A percentile compares a stretch with the other conserved stretches of the same genome.
phyloP scores from a whole-genome alignment of 257 asterid genomes.

The Knoxia roxburghii region DNA sequence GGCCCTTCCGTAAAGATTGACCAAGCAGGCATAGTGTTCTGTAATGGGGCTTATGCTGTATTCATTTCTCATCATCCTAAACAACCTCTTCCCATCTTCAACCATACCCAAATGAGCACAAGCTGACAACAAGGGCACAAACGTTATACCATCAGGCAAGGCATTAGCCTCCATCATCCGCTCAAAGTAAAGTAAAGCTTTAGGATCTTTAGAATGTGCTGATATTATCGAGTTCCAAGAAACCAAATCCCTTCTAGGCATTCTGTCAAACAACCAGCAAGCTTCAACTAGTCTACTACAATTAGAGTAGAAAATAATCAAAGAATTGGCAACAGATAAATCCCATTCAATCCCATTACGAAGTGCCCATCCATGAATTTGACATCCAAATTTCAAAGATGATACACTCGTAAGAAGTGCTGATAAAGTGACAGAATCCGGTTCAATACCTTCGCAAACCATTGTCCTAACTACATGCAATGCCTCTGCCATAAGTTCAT shows the following conservation, averaged over 20 bases:
- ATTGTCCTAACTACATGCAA: constrained; percentile 32
- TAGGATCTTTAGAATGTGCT: constrained; percentile 49
- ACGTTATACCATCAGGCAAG: constrained; percentile 55
- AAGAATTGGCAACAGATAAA: constrained; percentile 48
- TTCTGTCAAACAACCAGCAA: constrained; percentile 47
- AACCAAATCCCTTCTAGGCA: constrained; percentile 55
- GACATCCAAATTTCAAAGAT: constrained; percentile 29
- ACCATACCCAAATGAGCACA: constrained; percentile 65
- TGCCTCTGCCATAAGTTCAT: constrained; percentile 51
- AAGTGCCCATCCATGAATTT: constrained; percentile 69
- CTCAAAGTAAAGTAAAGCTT: constrained; percentile 54
- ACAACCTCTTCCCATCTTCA: constrained; percentile 57
- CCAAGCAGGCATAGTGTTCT: constrained; percentile 87
- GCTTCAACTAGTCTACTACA: constrained; percentile 22
- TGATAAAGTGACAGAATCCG: constrained; percentile 55
- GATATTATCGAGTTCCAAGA: constrained; percentile 87
- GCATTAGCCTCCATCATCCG: constrained; percentile 31
- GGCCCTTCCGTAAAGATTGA: constrained; percentile 66
- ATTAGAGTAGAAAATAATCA: constrained; percentile 57
- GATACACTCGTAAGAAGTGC: constrained; percentile 36
- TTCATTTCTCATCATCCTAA: constrained; percentile 40
- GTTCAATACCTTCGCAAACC: constrained; percentile 43
- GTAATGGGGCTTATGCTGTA: constrained; percentile 43
- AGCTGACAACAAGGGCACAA: constrained; percentile 53
- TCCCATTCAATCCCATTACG: constrained; percentile 51